A percentile compares a stretch with the other conserved stretches of the same genome.
phyloP scores from a whole-genome alignment of 2,329 filamentous ascomycete species.

The Incumbomyces delicatus region DNA sequence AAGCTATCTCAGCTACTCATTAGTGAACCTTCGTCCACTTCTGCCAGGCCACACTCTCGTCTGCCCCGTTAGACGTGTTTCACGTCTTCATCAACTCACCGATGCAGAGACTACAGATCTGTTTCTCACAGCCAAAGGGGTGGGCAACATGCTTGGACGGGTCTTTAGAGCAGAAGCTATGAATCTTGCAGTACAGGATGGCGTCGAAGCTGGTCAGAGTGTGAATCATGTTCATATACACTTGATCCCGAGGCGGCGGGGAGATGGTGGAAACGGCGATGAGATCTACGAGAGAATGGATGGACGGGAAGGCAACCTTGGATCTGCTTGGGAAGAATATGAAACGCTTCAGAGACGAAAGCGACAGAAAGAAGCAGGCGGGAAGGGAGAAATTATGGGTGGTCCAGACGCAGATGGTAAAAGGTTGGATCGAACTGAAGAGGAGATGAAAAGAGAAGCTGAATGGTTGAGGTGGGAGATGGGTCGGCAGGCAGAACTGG shows the following conservation, averaged over 20 bases:
- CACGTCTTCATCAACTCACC: conserved; percentile 65
- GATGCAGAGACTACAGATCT: conserved; percentile 68
- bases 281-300: conserved; percentile 76
- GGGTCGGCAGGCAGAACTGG: conserved; percentile 28
- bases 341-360: conserved; percentile 40
- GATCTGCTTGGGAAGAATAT: conserved; percentile 59
- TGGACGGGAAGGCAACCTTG: conserved; percentile 73
- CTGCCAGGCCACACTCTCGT: conserved; percentile 89
- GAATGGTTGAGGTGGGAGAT: conserved; percentile 52
- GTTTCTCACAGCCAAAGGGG: conserved; percentile 74
- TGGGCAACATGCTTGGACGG: conserved; percentile 63
- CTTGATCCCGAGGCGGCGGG: conserved; percentile 63
- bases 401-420: conserved; percentile 63
- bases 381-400: conserved; percentile 37
- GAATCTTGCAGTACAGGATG: conserved; percentile 94
- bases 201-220: conserved; percentile 79
- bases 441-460: conserved; percentile 75
- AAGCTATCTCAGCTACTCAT: conserved; percentile 58
- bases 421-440: conserved; percentile 55
- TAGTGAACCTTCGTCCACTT: conserved; percentile 93
- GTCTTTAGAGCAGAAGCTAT: conserved; percentile 61
- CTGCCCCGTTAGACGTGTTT: conserved; percentile 60
- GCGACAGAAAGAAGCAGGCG: conserved; percentile 26
- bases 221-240: conserved; percentile 91
- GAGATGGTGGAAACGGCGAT: conserved; percentile 56